These are phyloP conservation scores for Pelargonium myrrhifolium DNA, from an alignment of 441 rosid genomes.

Conservation along the genomic window DNA sequence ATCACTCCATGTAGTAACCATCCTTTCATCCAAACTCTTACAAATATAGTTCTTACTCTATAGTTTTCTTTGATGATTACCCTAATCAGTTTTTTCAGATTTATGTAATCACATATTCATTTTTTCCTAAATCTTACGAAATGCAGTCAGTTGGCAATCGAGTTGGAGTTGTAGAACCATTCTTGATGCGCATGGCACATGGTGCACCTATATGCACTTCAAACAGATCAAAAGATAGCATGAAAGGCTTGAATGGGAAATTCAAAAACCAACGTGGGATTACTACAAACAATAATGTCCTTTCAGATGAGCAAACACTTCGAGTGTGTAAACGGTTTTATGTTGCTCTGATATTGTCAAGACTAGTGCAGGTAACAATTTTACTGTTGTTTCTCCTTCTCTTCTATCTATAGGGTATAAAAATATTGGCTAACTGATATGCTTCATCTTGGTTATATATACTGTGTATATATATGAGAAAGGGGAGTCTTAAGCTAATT, in stretches of 20 bases:
- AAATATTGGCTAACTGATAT: background rate
- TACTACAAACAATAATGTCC: conserved; percentile 31
- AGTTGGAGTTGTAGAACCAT: conserved; percentile 91
- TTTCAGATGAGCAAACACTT: conserved; percentile 67
- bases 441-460: background rate
- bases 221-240: conserved; percentile 37
- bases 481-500: too few relatives aligned
- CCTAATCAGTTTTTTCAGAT: background rate
- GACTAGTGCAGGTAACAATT: conserved; percentile 73
- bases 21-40: background rate
- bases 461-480: too few relatives aligned
- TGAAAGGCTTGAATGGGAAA: conserved; percentile 40
- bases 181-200: conserved; percentile 99
- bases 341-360: conserved; percentile 92
- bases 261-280: conserved; percentile 35
- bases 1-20: background rate
- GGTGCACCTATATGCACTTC: conserved; percentile 65
- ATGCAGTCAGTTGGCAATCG: conserved; percentile 94
- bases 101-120: background rate
- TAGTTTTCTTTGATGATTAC: conserved; percentile 1
- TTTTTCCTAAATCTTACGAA: conserved; percentile 18
- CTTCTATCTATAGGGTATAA: conserved; percentile 8
- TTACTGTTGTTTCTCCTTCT: conserved; percentile 8
- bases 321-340: conserved; percentile 92
- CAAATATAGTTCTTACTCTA: background rate